Conservation (phyloP, 495 filamentous ascomycete species). For the Hypoxylon perforatum region DNA sequence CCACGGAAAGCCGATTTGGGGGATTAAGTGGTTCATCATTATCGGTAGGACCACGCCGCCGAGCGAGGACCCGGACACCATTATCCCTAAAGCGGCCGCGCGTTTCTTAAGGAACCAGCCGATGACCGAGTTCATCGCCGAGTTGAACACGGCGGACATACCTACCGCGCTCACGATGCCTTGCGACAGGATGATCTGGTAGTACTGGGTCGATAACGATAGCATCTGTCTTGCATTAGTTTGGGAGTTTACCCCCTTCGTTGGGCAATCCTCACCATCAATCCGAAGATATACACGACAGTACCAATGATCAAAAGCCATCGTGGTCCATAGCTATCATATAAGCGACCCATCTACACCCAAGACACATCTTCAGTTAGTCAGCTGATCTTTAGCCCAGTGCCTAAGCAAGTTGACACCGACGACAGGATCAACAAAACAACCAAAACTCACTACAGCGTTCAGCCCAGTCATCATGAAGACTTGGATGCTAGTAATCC, state of each 20-base stretch:
- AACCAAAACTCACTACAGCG: conserved; percentile 55
- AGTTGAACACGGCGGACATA: conserved; percentile 71
- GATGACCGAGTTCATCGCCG: conserved; percentile 66
- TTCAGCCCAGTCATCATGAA: conserved; percentile 55
- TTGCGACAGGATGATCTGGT: conserved; percentile 72
- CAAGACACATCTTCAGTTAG: conserved; percentile 21
- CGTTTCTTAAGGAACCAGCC: conserved; percentile 77
- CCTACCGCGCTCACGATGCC: conserved; percentile 66
- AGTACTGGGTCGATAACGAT: conserved; percentile 69
- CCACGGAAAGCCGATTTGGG: conserved; percentile 75
- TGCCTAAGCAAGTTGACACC: too few species aligned
- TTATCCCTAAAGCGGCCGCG: conserved; percentile 75
- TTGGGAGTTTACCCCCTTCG: too few species aligned
- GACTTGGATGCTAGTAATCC: conserved; percentile 65
- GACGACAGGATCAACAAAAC: background rate
- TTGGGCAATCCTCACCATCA: conserved; percentile 59
- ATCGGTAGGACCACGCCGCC: conserved; percentile 78
- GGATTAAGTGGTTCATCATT: conserved; percentile 73
- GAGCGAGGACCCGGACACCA: conserved; percentile 72
- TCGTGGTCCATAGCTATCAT: conserved; percentile 75
- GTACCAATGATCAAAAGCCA: conserved; percentile 69
- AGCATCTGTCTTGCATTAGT: conserved; percentile 59
- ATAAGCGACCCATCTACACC: conserved; percentile 66
- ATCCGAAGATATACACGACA: conserved; percentile 72
- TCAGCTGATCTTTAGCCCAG: too few species aligned